Evolutionary conservation across 257 asterid species (phyloP).

Genomic region (Solanum boliviense): DNA sequence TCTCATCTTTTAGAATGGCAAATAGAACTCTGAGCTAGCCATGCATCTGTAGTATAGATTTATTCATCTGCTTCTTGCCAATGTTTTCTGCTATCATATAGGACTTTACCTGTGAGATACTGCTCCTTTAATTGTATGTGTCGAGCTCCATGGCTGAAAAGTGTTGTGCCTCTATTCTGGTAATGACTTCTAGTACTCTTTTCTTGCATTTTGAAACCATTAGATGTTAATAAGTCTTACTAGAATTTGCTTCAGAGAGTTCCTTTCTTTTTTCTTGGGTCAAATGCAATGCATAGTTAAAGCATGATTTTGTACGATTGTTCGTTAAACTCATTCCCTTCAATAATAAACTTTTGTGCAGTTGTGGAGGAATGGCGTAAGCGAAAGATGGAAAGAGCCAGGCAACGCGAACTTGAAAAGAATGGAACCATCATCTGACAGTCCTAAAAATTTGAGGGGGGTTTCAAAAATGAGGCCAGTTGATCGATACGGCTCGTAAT

Average conservation of each 20-base stretch:
- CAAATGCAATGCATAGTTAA: not conserved
- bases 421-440: slow-evolving; percentile 24
- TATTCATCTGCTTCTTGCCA: not conserved
- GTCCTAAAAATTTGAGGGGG: not conserved
- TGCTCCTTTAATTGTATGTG: not conserved
- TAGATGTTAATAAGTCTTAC: not conserved
- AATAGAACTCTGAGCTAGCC: not conserved
- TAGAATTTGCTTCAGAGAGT: not conserved
- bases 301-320: not conserved
- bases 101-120: not conserved
- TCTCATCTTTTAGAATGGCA: not conserved
- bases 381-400: slow-evolving; percentile 84
- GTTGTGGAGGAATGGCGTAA: slow-evolving; percentile 92
- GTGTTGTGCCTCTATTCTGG: not conserved
- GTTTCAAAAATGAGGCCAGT: not conserved
- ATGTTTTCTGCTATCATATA: not conserved
- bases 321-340: not conserved
- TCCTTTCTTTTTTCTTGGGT: no score
- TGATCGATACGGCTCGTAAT: not conserved
- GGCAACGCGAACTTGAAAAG: slow-evolving; percentile 52
- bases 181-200: not conserved
- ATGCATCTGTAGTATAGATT: not conserved
- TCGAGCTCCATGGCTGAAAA: not conserved
- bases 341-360: slow-evolving; percentile 11
- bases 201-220: not conserved